phyloP scores from a whole-genome alignment of 2,329 filamentous ascomycete genomes.

The Pyrenophora seminiperda region DNA sequence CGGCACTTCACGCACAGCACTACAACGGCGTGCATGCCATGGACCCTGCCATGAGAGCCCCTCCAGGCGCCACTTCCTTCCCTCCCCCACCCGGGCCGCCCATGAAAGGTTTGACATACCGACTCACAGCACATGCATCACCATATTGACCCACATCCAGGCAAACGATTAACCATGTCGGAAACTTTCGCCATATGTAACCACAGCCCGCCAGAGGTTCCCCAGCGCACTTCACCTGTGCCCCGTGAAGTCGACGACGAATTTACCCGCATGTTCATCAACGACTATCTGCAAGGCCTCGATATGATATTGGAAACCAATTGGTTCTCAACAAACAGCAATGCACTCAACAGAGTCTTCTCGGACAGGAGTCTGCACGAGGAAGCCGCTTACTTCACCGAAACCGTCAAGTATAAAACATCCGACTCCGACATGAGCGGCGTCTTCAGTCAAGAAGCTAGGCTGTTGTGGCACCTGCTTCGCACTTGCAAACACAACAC shows the following conservation, averaged over 20 bases:
- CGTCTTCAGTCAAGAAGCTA: slow-evolving; percentile 61
- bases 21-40: slow-evolving; percentile 44
- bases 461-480: slow-evolving; percentile 65
- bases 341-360: slow-evolving; percentile 56
- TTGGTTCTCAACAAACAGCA: slow-evolving; percentile 72
- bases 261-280: slow-evolving; percentile 41
- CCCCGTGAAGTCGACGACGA: slow-evolving; percentile 40
- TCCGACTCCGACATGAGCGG: slow-evolving; percentile 38
- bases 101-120: slow-evolving; percentile 36
- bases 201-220: slow-evolving; percentile 45
- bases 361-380: slow-evolving; percentile 52
- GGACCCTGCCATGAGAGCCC: slow-evolving; percentile 40
- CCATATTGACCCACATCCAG: slow-evolving; percentile 31
- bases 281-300: slow-evolving; percentile 44
- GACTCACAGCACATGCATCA: neutral
- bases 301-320: slow-evolving; percentile 65
- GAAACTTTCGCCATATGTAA: slow-evolving; percentile 45
- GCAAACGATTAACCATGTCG: slow-evolving; percentile 39
- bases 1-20: slow-evolving; percentile 39
- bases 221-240: slow-evolving; percentile 33
- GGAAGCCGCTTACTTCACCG: slow-evolving; percentile 43
- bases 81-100: slow-evolving; percentile 25
- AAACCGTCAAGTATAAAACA: slow-evolving; percentile 39
- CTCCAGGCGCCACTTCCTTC: slow-evolving; percentile 22
- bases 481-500: slow-evolving; percentile 55